Conservation (phyloP, 2,329 filamentous ascomycete species). For the Aspergillus clavatus region DNA sequence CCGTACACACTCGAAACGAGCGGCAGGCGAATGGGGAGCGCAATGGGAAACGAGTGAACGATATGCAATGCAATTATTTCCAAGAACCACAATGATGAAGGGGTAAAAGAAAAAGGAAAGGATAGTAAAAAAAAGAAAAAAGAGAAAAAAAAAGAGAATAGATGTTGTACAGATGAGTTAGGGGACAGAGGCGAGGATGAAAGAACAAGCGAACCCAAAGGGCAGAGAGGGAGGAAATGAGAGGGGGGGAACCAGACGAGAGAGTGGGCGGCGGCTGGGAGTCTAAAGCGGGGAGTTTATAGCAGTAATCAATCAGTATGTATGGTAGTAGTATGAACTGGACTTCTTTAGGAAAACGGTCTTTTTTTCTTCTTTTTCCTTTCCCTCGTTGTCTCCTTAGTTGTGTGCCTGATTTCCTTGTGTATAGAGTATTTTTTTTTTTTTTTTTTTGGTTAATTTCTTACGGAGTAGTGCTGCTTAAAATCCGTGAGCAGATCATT, state of each 20-base stretch:
- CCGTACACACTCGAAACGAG: conserved; percentile 15
- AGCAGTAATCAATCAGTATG: neutral
- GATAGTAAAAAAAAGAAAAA: conserved; percentile 16
- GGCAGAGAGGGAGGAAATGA: too few relatives aligned
- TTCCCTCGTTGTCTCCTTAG: too few relatives aligned
- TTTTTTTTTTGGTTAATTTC: neutral
- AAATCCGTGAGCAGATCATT: too few relatives aligned
- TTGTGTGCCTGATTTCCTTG: too few relatives aligned
- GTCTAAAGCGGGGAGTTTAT: neutral
- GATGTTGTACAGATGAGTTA: too few relatives aligned
- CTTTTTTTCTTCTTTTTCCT: conserved; percentile 4
- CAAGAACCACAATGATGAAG: conserved; percentile 14
- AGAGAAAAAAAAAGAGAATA: conserved; percentile 9
- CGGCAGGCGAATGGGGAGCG: conserved; percentile 4
- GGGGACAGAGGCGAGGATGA: conserved; percentile 11
- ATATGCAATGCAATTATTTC: conserved; percentile 7
- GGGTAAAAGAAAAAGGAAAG: conserved; percentile 16
- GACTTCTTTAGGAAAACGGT: conserved; percentile 6
- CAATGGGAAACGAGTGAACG: conserved; percentile 24
- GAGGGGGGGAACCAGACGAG: conserved; percentile 15
- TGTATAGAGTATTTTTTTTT: neutral
- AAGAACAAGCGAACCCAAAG: conserved; percentile 17
- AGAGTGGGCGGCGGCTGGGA: conserved; percentile 14
- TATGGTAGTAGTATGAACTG: neutral
- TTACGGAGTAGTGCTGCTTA: neutral